A percentile compares a stretch with the other conserved stretches of the same genome.
phyloP scores from a whole-genome alignment of 2,329 filamentous ascomycete species.

The Rhynchosporium secalis region DNA sequence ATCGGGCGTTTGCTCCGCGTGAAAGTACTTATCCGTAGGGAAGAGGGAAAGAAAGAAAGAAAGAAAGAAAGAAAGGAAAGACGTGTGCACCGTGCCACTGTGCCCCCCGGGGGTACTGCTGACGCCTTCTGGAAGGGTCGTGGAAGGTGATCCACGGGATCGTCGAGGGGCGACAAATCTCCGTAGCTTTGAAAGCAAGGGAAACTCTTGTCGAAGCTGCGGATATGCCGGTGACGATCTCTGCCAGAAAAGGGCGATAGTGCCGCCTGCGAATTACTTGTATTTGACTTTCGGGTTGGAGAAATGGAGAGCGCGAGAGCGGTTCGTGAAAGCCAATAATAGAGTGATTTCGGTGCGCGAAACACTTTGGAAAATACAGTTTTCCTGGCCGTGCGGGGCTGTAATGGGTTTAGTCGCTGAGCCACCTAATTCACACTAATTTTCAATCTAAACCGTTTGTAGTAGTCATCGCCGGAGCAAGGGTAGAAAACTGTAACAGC shows the following conservation, averaged over 20 bases:
- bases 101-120: background rate
- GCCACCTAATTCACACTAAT: too few relatives aligned
- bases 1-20: background rate
- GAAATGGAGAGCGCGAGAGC: background rate
- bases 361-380: too few relatives aligned
- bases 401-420: too few relatives aligned
- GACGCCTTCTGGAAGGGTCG: conserved; percentile 9
- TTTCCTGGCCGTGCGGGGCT: too few relatives aligned
- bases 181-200: background rate
- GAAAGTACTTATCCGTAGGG: background rate
- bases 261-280: background rate
- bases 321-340: conserved; percentile 4
- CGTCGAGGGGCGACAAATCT: conserved; percentile 3
- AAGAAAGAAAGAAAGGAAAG: background rate
- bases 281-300: background rate
- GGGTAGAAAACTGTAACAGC: too few relatives aligned
- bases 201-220: conserved; percentile 5
- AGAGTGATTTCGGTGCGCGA: too few relatives aligned
- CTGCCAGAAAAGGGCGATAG: background rate
- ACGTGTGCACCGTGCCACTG: background rate
- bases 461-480: too few relatives aligned
- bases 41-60: background rate
- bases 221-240: conserved; percentile 6
- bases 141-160: conserved; percentile 6
- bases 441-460: too few relatives aligned